Base-by-base conservation (phyloP, 257 asterid species). In the Nicotiana knightiana region DNA sequence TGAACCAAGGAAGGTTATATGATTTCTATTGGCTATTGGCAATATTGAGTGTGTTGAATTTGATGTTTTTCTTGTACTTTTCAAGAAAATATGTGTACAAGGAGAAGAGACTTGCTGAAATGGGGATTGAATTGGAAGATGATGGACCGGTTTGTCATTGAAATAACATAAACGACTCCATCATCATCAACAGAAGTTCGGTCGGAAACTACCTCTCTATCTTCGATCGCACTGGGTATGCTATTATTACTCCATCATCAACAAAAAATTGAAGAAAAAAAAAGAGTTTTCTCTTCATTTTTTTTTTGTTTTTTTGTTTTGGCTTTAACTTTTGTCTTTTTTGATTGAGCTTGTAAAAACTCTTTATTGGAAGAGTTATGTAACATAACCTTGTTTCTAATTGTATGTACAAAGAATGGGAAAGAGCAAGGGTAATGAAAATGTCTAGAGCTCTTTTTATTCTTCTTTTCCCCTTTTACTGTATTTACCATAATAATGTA, bases 21-120 rank as follows among this genome's bases (percentile, higher is more conserved):
- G 84, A 95, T 51, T 95, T 95, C 89, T 95, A 92, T 15, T 93
- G 99, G 98, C 84, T 95, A 1, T 54, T 95, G 85, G 85, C 94
- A 0, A 82, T 87, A 59, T 67, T 92, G 82, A 90, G 97, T 79
- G 37, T 86, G 21, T 16, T 92, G 83, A 95, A 93, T 66, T 57
- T 95, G 83, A 78, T 79, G 33, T 33, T 88, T 9, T 95, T 88
- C 83, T 59, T 93, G 80, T 46, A 83, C 16, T 73, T 87, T 76
- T 83, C 98, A 1, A 90, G 86, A 75, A 37, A 88, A 85, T 95
- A 95, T 37, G 94, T 93, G 79, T 95, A 95, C 82, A 95, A 92
- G 94, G 98, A 95, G 84, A 88, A 91, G 81, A 92, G 97, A 86
- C 91, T 92, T 43, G 92, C 91, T 0, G 91, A 88, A 0, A 90